Percentiles rank a stretch among this genome's conserved stretches.
These are phyloP conservation scores for Boletus rex-veris DNA, from an alignment of 768 basidiomycete species.

Conservation along the genomic window DNA sequence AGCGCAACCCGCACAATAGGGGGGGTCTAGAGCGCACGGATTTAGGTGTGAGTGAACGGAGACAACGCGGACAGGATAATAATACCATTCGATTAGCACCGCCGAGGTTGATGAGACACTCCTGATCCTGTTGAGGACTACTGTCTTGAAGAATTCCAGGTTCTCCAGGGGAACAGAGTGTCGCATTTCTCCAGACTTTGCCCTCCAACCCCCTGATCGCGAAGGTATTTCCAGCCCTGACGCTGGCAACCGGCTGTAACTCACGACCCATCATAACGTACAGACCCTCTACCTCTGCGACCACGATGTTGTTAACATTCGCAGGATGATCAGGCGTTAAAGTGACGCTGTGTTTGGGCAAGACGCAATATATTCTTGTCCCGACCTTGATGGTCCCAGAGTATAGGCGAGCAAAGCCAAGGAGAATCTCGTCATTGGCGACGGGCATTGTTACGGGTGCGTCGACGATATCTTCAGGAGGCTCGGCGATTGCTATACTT, in stretches of 20 bases:
- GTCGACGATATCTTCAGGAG: background rate
- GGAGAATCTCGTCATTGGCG: slow-evolving; percentile 55
- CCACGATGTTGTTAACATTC: slow-evolving; percentile 63
- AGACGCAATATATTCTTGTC: slow-evolving; percentile 61
- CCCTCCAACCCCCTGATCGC: slow-evolving; percentile 89
- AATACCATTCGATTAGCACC: slow-evolving; percentile 62
- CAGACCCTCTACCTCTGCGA: slow-evolving; percentile 65
- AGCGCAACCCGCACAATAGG: slow-evolving; percentile 96
- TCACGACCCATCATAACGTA: slow-evolving; percentile 99
- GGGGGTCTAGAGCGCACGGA: slow-evolving; percentile 47
- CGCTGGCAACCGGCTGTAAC: slow-evolving; percentile 75
- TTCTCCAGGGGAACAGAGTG: slow-evolving; percentile 69
- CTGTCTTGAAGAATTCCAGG: slow-evolving; percentile 36
- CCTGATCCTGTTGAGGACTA: slow-evolving; percentile 35
- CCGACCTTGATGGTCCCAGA: slow-evolving; percentile 77
- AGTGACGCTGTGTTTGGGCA: slow-evolving; percentile 80
- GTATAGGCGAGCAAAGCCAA: slow-evolving; percentile 94
- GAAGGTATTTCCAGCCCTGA: slow-evolving; percentile 91
- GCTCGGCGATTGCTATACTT: slow-evolving; percentile 5
- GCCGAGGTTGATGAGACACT: slow-evolving; percentile 78
- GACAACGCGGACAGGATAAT: background rate
- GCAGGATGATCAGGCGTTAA: slow-evolving; percentile 60
- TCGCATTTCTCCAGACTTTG: slow-evolving; percentile 86
- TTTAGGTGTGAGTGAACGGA: background rate
- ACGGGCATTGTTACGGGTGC: background rate